phyloP scores from a whole-genome alignment of 148 eudicot species.

The Camellia granthamiana region DNA sequence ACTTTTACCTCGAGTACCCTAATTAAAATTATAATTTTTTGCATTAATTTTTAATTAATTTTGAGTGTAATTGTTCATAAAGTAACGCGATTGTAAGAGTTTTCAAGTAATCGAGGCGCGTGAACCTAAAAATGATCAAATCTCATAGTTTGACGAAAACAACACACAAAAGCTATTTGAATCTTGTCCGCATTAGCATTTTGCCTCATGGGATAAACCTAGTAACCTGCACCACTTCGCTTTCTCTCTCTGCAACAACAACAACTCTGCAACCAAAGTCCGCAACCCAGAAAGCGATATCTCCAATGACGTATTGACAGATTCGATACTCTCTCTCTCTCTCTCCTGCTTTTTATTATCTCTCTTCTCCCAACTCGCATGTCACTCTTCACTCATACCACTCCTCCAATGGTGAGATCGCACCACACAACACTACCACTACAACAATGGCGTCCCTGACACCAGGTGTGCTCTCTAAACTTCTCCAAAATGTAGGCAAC shows the following conservation, averaged over 20 bases:
- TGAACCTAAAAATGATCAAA: no score
- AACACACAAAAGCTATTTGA: neutral
- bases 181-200: neutral
- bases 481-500: slow-evolving; percentile 30
- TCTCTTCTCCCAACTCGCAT: neutral
- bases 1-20: no score
- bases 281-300: neutral
- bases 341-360: neutral
- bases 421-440: neutral
- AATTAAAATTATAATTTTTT: no score
- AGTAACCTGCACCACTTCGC: neutral
- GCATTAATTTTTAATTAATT: no score
- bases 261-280: neutral
- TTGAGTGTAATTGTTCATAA: no score
- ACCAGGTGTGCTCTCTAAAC: slow-evolving; percentile 33
- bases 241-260: neutral
- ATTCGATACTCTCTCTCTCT: neutral
- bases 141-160: no score
- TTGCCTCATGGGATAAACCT: neutral
- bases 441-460: slow-evolving; percentile 40
- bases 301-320: slow-evolving; percentile 17
- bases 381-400: no score
- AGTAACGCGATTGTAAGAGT: no score
- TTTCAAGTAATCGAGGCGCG: no score
- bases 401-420: no score